Conservation (phyloP, 257 asterid species). For the Scutellaria minor region DNA sequence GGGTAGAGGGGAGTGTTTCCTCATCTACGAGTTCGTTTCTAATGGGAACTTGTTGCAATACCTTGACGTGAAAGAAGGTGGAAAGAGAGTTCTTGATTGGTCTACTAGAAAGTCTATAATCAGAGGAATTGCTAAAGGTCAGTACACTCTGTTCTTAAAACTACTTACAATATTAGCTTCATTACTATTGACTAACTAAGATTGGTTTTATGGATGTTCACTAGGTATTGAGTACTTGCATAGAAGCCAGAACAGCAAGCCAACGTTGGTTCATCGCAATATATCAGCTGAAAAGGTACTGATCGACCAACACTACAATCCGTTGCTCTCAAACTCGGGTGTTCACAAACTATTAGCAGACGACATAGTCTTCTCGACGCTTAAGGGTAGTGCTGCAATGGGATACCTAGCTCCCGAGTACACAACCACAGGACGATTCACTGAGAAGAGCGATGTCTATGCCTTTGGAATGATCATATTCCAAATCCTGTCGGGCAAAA, state of each 20-base stretch:
- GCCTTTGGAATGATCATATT: slow-evolving; percentile 94
- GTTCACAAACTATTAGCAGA: slow-evolving; percentile 81
- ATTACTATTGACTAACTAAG: neutral
- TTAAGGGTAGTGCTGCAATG: slow-evolving; percentile 94
- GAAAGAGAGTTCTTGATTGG: slow-evolving; percentile 82
- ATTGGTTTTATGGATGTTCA: neutral
- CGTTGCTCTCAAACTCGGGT: slow-evolving; percentile 84
- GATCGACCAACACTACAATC: slow-evolving; percentile 75
- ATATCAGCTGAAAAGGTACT: slow-evolving; percentile 94
- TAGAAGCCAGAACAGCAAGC: slow-evolving; percentile 54
- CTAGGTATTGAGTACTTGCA: slow-evolving; percentile 86
- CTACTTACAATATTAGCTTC: neutral
- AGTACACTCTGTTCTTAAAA: slow-evolving; percentile 16
- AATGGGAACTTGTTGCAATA: slow-evolving; percentile 81
- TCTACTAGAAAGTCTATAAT: slow-evolving; percentile 66
- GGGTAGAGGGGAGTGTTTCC: slow-evolving; percentile 96
- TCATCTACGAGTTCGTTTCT: slow-evolving; percentile 77
- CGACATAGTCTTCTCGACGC: slow-evolving; percentile 79
- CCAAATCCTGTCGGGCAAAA: slow-evolving; percentile 84
- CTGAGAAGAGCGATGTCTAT: slow-evolving; percentile 85
- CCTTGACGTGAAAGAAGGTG: slow-evolving; percentile 64
- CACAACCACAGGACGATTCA: slow-evolving; percentile 85
- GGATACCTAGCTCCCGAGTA: slow-evolving; percentile 97
- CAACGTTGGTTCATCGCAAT: slow-evolving; percentile 73
- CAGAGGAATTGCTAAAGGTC: slow-evolving; percentile 89